Evolutionary conservation across 2,329 filamentous ascomycete genomes (phyloP).

Genomic region (Harringtonia aguacate): DNA sequence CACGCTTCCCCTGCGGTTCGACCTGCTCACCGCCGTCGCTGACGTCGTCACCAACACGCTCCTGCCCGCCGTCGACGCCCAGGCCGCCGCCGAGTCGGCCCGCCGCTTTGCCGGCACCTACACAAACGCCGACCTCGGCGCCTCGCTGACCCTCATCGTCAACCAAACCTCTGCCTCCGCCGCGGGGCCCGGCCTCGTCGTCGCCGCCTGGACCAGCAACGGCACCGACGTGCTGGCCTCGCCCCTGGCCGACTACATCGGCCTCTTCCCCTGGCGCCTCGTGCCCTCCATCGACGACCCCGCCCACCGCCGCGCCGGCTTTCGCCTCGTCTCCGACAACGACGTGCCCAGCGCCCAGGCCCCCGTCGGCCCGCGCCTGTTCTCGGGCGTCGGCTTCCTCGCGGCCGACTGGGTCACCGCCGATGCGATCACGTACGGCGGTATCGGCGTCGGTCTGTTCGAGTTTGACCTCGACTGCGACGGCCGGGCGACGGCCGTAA

Average conservation of each 20-base stretch:
- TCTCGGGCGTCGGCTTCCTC: slow-evolving; percentile 1
- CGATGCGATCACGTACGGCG: neutral
- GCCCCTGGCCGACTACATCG: slow-evolving; percentile 6
- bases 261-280: slow-evolving; percentile 4
- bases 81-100: slow-evolving; percentile 24
- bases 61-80: slow-evolving; percentile 30
- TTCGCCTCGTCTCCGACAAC: slow-evolving; percentile 21
- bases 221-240: slow-evolving; percentile 26
- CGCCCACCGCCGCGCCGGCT: slow-evolving; percentile 22
- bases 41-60: slow-evolving; percentile 22
- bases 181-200: slow-evolving; percentile 24
- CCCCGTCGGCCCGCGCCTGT: neutral
- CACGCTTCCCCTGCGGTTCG: neutral
- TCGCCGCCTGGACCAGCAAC: slow-evolving; percentile 27
- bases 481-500: neutral
- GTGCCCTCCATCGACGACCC: slow-evolving; percentile 23
- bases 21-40: slow-evolving; percentile 7
- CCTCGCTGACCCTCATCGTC: slow-evolving; percentile 24
- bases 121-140: slow-evolving; percentile 24
- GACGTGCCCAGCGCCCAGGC: slow-evolving; percentile 15
- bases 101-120: slow-evolving; percentile 26
- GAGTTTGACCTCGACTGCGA: neutral
- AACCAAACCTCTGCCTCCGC: slow-evolving; percentile 15
- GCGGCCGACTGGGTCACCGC: slow-evolving; percentile 23
- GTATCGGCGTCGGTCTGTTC: neutral